Conservation (phyloP, 768 basidiomycete species). For the Lactifluus piperatus region DNA sequence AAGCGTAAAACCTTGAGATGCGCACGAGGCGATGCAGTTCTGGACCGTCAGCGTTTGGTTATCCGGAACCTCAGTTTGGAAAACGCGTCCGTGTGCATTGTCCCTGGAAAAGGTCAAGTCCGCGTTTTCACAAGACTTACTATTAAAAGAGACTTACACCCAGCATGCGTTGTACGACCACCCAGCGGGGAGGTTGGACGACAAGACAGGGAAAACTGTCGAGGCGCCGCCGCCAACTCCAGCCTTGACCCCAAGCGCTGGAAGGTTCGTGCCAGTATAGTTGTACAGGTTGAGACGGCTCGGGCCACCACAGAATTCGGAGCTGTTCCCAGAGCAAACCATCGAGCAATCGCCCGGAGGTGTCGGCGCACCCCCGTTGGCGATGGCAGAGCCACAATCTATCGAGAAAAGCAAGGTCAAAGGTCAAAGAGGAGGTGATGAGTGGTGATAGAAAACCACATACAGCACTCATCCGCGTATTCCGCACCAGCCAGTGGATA, state of each 20-base stretch:
- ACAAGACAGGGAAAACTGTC: constrained; percentile 12
- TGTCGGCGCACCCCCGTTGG: constrained; percentile 39
- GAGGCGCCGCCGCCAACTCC: constrained; percentile 29
- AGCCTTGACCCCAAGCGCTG: constrained; percentile 8
- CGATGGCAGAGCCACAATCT: constrained; percentile 45
- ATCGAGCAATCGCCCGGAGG: constrained; percentile 53
- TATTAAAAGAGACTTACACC: constrained; percentile 31
- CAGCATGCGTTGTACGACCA: constrained; percentile 34
- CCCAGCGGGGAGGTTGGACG: not conserved
- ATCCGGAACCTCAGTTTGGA: constrained; percentile 36
- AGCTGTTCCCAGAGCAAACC: constrained; percentile 51
- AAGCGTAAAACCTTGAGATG: constrained; percentile 45
- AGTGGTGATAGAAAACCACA: constrained; percentile 5
- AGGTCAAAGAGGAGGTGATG: too few species aligned
- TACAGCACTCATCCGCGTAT: constrained; percentile 46
- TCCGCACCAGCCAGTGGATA: constrained; percentile 34
- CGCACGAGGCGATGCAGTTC: constrained; percentile 53
- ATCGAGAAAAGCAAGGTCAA: not conserved
- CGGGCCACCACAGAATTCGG: constrained; percentile 69
- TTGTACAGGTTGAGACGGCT: constrained; percentile 59
- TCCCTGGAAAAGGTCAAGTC: constrained; percentile 36
- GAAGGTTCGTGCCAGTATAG: constrained; percentile 45
- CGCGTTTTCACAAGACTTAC: not conserved
- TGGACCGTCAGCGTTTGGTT: constrained; percentile 44
- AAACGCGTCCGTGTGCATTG: constrained; percentile 55